Evolutionary conservation across 2,329 filamentous ascomycete genomes (phyloP), one percentile per base, ranked within the genome.

Genomic region (Purpureocillium takamizusanense): DNA sequence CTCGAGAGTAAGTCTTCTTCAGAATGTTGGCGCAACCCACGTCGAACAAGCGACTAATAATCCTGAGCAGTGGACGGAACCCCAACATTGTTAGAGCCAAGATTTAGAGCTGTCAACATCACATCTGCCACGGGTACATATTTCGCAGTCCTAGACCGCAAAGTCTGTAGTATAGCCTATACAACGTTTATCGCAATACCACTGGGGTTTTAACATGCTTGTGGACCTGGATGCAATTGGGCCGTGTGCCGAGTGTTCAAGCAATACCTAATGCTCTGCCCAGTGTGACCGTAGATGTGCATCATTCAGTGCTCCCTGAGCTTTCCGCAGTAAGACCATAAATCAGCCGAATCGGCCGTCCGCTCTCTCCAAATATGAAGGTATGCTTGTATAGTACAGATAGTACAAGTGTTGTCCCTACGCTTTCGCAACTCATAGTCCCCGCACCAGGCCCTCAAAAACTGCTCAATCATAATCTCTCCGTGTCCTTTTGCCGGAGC

Each of bases 401-500:
- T 53, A 50, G 46, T 54, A 55, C 50, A 57, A 48, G 44, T 51
- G 47, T 51, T 43, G 21, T 25, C 21, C 21, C 21, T 25, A 25
- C 10, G 31, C 35, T 30, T 36, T 36, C 46, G 44, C 45, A 13
- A 35, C 39, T 32, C 30, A 30, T 31, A 7, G 28, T 13, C 28
- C 36, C 33, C 10, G 7, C 27, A 36, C 27, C 35, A 27, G 21
- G 16, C 38, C 33, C 15, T 28, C 25, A n/a, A 11, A n/a, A 15
- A 9, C 13, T n/a, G 14, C 17, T 31, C 23, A 33, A 43, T 62
- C 61, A 77, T 70, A 76, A 60, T 53, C 71, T 68, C 53, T 66
- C 53, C 49, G 60, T 58, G 46, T 72, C 73, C 13, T 61, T 61
- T 42, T 67, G 62, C 41, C 74, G 60, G 34, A 78, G 67, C 36